These are phyloP conservation scores for Huntiella omanensis DNA, from an alignment of 2,329 filamentous ascomycete genomes.

Conservation along the genomic window DNA sequence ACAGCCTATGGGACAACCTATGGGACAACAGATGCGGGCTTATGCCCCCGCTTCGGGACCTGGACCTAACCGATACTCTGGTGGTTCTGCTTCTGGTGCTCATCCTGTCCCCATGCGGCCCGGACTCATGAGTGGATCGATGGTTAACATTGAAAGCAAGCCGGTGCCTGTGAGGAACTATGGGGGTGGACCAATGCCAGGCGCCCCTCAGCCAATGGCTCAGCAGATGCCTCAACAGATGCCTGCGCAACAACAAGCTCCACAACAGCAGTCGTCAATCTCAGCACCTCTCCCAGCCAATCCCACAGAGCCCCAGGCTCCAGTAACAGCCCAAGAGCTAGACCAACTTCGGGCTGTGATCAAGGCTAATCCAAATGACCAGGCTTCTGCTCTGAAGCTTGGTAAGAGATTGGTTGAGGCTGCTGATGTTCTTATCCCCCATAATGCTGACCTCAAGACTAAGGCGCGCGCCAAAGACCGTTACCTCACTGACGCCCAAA, in stretches of 20 bases:
- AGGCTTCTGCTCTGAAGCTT: slow-evolving; percentile 49
- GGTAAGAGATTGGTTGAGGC: slow-evolving; percentile 79
- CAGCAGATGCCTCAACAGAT: slow-evolving; percentile 11
- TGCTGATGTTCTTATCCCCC: slow-evolving; percentile 50
- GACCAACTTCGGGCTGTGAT: slow-evolving; percentile 52
- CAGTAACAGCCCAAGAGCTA: slow-evolving; percentile 62
- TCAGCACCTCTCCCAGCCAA: slow-evolving; percentile 11
- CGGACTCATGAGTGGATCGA: slow-evolving; percentile 39
- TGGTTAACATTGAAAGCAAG: slow-evolving; percentile 35
- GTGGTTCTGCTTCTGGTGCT: slow-evolving; percentile 15
- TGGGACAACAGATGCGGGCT: not conserved
- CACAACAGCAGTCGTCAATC: slow-evolving; percentile 15
- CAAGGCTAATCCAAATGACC: slow-evolving; percentile 54
- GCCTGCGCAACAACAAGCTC: slow-evolving; percentile 17
- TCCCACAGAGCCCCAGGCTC: slow-evolving; percentile 20
- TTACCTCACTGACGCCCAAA: slow-evolving; percentile 71
- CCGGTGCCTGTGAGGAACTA: slow-evolving; percentile 42
- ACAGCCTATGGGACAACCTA: not conserved
- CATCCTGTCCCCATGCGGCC: slow-evolving; percentile 46
- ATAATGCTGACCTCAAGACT: slow-evolving; percentile 47
- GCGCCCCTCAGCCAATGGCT: slow-evolving; percentile 20
- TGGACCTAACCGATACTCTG: slow-evolving; percentile 5
- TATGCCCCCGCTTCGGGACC: not conserved
- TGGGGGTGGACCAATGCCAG: slow-evolving; percentile 16
- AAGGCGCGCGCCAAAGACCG: slow-evolving; percentile 61